phyloP scores from a whole-genome alignment of 495 filamentous ascomycete genomes.

The Symbiotaphrina buchneri region DNA sequence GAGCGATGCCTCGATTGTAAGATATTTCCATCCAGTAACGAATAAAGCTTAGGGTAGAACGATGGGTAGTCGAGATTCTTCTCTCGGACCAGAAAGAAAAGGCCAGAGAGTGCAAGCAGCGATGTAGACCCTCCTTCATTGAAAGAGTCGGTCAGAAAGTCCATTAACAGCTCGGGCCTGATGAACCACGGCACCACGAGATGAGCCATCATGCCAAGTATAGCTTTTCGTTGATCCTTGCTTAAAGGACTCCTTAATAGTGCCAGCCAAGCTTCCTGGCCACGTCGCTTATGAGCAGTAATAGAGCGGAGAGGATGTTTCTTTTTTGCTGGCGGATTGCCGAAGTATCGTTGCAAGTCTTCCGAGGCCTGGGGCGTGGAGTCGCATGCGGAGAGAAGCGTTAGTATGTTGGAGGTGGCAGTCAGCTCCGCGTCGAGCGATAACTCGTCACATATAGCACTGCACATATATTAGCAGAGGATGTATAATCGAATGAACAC shows the following conservation, averaged over 20 bases:
- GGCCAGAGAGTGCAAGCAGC: slow-evolving; percentile 70
- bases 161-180: slow-evolving; percentile 76
- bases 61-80: slow-evolving; percentile 90
- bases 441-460: too few species aligned
- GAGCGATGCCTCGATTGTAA: slow-evolving; percentile 88
- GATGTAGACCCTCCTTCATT: slow-evolving; percentile 66
- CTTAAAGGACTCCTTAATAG: slow-evolving; percentile 43
- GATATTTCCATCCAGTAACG: slow-evolving; percentile 59
- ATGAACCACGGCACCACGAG: slow-evolving; percentile 74
- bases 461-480: too few species aligned
- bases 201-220: slow-evolving; percentile 49
- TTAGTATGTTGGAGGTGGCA: slow-evolving; percentile 6
- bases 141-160: slow-evolving; percentile 88
- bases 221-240: slow-evolving; percentile 52
- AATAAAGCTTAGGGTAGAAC: slow-evolving; percentile 90
- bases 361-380: slow-evolving; percentile 34
- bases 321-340: slow-evolving; percentile 15
- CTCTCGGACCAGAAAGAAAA: slow-evolving; percentile 85
- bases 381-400: slow-evolving; percentile 40
- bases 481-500: too few species aligned
- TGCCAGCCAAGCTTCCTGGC: slow-evolving; percentile 68
- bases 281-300: slow-evolving; percentile 36
- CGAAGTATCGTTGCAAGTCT: slow-evolving; percentile 37
- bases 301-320: slow-evolving; percentile 27
- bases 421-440: not conserved